Evolutionary conservation across 257 asterid genomes (phyloP).

Genomic region (Verbena officinalis): DNA sequence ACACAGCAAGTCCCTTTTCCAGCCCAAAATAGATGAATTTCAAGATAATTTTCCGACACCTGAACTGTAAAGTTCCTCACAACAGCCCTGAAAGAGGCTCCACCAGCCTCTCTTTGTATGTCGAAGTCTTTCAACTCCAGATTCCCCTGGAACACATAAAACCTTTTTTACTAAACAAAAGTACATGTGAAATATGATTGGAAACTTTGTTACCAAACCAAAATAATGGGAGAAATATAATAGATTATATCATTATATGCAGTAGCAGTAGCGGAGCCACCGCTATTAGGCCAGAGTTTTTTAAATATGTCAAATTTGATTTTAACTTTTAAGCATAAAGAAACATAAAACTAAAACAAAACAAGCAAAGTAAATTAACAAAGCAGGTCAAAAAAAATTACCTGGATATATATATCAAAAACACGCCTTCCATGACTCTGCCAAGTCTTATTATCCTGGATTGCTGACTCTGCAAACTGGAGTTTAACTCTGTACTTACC

Average conservation of each 20-base stretch:
- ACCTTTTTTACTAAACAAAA: neutral
- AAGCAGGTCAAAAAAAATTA: slow-evolving; percentile 1
- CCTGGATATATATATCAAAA: slow-evolving; percentile 85
- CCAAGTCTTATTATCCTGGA: slow-evolving; percentile 51
- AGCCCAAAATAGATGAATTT: slow-evolving; percentile 83
- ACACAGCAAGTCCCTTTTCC: slow-evolving; percentile 89
- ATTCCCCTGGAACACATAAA: slow-evolving; percentile 49
- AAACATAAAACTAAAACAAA: too few species aligned
- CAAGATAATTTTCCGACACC: slow-evolving; percentile 65
- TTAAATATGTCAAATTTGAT: too few species aligned
- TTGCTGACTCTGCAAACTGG: slow-evolving; percentile 64
- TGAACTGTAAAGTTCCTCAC: slow-evolving; percentile 37
- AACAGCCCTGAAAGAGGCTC: slow-evolving; percentile 45
- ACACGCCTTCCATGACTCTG: slow-evolving; percentile 67
- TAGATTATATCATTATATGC: too few species aligned
- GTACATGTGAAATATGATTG: neutral
- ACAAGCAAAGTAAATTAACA: neutral
- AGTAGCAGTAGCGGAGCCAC: too few species aligned
- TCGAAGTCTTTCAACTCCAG: slow-evolving; percentile 54
- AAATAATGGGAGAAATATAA: too few species aligned
- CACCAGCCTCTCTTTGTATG: slow-evolving; percentile 52
- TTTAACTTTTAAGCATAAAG: too few species aligned
- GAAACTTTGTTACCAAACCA: too few species aligned
- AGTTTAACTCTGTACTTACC: slow-evolving; percentile 74
- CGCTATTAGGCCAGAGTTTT: too few species aligned